Conservation (phyloP, 768 basidiomycete genomes). For the Amylocystis lapponica region DNA sequence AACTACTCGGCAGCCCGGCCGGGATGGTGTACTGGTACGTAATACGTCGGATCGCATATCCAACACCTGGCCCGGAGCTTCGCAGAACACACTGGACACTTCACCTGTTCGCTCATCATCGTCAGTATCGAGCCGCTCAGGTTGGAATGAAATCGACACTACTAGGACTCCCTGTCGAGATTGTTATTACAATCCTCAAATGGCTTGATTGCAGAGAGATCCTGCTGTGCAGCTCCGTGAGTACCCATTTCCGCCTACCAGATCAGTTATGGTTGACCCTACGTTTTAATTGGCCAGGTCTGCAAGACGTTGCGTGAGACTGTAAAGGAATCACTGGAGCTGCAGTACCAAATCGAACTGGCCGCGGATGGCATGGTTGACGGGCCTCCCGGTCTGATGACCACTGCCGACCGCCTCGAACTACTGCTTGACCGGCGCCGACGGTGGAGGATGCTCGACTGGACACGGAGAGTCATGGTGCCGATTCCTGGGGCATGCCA, state of each 20-base stretch:
- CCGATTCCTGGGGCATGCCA: slow-evolving; percentile 32
- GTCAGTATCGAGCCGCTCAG: too few species aligned
- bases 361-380: slow-evolving; percentile 25
- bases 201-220: slow-evolving; percentile 12
- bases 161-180: slow-evolving; percentile 14
- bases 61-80: too few species aligned
- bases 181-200: slow-evolving; percentile 11
- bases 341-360: slow-evolving; percentile 29
- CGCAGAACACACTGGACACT: too few species aligned
- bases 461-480: slow-evolving; percentile 19
- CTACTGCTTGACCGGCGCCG: slow-evolving; percentile 29
- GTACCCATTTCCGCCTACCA: not conserved
- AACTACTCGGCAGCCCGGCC: too few species aligned
- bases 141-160: too few species aligned
- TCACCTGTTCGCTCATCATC: too few species aligned
- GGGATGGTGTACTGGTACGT: too few species aligned
- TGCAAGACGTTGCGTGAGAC: slow-evolving; percentile 16
- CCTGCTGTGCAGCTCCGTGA: slow-evolving; percentile 10
- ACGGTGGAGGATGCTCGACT: slow-evolving; percentile 30
- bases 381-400: slow-evolving; percentile 8
- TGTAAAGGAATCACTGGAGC: slow-evolving; percentile 17
- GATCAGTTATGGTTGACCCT: not conserved
- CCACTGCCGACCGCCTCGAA: slow-evolving; percentile 26
- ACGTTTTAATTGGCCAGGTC: slow-evolving; percentile 11
- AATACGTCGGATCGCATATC: too few species aligned